phyloP scores from a whole-genome alignment of 306 rosid species.

The Casuarina glauca region DNA sequence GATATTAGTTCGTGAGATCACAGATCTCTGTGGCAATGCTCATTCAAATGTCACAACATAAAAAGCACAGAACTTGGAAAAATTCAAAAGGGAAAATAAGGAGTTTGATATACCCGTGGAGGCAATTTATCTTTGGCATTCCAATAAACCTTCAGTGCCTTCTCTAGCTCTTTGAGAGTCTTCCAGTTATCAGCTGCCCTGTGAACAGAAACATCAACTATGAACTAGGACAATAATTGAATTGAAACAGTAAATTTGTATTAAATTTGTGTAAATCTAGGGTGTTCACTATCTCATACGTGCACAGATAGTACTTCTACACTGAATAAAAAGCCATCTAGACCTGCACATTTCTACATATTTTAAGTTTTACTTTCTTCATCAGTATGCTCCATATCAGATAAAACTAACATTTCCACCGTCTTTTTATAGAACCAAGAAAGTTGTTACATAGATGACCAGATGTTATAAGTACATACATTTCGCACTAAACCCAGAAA shows the following conservation, averaged over 20 bases:
- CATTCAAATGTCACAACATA: background rate
- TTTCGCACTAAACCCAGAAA: background rate
- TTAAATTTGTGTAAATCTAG: background rate
- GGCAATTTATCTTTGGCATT: conserved; percentile 82
- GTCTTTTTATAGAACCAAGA: background rate
- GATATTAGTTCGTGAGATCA: background rate
- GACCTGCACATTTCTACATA: background rate
- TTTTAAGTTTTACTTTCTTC: background rate
- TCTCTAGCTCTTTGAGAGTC: conserved; percentile 84
- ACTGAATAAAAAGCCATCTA: background rate
- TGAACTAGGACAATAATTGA: conserved; percentile 5
- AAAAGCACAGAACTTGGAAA: conserved; percentile 6
- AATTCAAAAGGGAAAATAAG: background rate
- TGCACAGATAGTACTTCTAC: background rate
- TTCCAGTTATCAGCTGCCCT: conserved; percentile 90
- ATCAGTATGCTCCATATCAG: background rate
- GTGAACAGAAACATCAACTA: conserved; percentile 13
- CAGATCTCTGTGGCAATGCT: background rate
- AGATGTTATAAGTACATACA: background rate
- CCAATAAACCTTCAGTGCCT: conserved; percentile 83
- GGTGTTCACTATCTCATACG: background rate
- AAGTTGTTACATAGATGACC: background rate
- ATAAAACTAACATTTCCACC: background rate
- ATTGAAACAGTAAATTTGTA: background rate
- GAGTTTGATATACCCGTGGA: conserved; percentile 66